These are phyloP conservation scores for Pisolithus albus DNA, from an alignment of 768 basidiomycete genomes.

Conservation along the genomic window DNA sequence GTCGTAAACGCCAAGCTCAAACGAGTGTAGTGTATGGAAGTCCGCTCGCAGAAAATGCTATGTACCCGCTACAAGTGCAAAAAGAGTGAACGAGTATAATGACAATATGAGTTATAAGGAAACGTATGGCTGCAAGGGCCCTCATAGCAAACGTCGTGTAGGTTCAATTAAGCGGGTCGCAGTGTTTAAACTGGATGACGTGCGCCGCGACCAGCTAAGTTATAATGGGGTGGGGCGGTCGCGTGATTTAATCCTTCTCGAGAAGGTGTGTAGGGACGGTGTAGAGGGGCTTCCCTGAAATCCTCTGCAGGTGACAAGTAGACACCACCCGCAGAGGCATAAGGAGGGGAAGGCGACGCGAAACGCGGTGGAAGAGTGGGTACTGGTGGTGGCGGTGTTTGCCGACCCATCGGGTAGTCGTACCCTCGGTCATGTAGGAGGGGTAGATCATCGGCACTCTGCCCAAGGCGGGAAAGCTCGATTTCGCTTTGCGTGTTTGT, in stretches of 20 bases:
- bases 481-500: conserved; percentile 30
- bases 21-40: not conserved
- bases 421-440: conserved; percentile 34
- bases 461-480: conserved; percentile 54
- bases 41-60: conserved; percentile 10
- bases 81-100: conserved; percentile 8
- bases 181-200: conserved; percentile 12
- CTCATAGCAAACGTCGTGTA: conserved; percentile 4
- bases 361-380: conserved; percentile 16
- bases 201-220: conserved; percentile 27
- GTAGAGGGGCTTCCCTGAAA: conserved; percentile 54
- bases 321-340: conserved; percentile 4
- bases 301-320: conserved; percentile 27
- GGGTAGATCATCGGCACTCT: conserved; percentile 48
- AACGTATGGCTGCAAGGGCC: not conserved
- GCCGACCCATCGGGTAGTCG: conserved; percentile 5
- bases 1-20: not conserved
- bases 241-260: conserved; percentile 11
- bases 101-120: conserved; percentile 3
- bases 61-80: not conserved
- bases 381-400: conserved; percentile 7
- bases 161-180: not conserved
- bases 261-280: conserved; percentile 42
- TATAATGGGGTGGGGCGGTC: conserved; percentile 17
- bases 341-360: conserved; percentile 21